phyloP scores from a whole-genome alignment of 441 rosid species.

The Aleurites moluccanus region DNA sequence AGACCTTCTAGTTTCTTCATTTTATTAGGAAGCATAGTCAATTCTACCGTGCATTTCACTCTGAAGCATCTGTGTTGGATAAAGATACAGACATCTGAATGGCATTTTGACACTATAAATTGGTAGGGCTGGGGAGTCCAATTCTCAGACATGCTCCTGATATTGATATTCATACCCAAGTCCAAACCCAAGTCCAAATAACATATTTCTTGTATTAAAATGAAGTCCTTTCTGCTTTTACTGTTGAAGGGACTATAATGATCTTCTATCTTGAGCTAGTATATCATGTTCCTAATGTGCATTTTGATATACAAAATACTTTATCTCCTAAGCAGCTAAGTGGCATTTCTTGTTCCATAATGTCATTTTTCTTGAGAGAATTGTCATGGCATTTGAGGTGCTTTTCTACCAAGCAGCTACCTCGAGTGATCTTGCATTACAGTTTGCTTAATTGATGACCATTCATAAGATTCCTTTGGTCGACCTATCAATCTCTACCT shows the following conservation, averaged over 20 bases:
- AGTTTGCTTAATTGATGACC: neutral
- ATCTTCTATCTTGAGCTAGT: neutral
- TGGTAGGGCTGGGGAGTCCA: neutral
- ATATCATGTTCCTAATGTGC: neutral
- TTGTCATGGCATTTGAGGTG: neutral
- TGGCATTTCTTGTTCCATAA: conserved; percentile 2
- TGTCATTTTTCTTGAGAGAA: neutral
- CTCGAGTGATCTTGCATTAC: neutral
- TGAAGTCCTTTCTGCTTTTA: neutral
- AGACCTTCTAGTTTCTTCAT: neutral
- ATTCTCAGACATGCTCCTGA: neutral
- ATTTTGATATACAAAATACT: neutral
- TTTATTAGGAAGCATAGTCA: neutral
- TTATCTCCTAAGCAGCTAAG: neutral
- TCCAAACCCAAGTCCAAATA: neutral
- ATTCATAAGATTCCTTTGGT: neutral
- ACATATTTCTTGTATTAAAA: neutral
- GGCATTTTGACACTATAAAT: neutral
- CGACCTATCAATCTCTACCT: neutral
- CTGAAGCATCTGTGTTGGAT: neutral
- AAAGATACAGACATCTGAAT: neutral
- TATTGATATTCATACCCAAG: neutral
- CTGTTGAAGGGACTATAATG: neutral
- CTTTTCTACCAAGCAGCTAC: neutral
- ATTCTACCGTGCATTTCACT: neutral